These are phyloP conservation scores for Heliamphora exappendiculata DNA, from an alignment of 148 eudicot species.

Conservation along the genomic window DNA sequence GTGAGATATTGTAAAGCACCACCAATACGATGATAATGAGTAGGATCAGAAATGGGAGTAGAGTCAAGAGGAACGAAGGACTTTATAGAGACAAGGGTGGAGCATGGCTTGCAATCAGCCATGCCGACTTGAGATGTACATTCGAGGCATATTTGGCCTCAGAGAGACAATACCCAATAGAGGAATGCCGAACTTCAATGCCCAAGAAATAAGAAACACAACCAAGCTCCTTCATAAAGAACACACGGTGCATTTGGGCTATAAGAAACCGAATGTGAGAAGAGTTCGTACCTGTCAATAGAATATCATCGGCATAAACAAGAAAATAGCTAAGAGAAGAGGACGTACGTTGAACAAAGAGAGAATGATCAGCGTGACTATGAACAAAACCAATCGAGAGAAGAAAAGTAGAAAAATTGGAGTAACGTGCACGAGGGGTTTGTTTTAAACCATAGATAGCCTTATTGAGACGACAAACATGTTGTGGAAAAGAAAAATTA, in stretches of 20 bases:
- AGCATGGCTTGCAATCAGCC: neutral
- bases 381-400: neutral
- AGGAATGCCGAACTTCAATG: neutral
- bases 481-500: neutral
- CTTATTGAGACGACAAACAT: neutral
- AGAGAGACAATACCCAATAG: neutral
- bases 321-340: neutral
- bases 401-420: neutral
- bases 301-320: too few species aligned
- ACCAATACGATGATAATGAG: neutral
- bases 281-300: neutral
- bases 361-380: neutral
- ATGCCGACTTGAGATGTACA: neutral
- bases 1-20: too few species aligned
- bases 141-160: neutral
- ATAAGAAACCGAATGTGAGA: neutral
- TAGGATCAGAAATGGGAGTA: neutral
- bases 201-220: neutral
- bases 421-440: neutral
- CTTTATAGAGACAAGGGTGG: neutral
- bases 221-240: neutral
- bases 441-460: neutral
- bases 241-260: neutral
- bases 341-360: neutral
- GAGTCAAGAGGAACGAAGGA: neutral